Percentiles rank a stretch among this genome's conserved stretches.
These are phyloP conservation scores for Paragyromitra xinjiangensis DNA, from an alignment of 495 filamentous ascomycete genomes.

Conservation along the genomic window DNA sequence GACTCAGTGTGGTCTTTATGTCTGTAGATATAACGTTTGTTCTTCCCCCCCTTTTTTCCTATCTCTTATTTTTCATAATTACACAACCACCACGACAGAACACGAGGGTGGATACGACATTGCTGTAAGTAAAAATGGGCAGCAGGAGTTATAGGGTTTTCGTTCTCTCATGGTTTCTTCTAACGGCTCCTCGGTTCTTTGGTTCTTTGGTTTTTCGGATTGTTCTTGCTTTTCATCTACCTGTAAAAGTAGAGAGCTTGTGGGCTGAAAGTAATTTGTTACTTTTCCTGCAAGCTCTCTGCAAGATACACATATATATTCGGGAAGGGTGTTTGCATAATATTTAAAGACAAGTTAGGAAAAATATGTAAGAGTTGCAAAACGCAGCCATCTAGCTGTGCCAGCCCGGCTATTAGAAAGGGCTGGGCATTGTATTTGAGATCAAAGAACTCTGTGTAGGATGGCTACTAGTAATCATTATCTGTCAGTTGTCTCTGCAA, in stretches of 20 bases:
- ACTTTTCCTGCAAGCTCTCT: neutral
- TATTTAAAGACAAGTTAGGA: constrained; percentile 24
- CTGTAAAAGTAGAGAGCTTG: constrained; percentile 1
- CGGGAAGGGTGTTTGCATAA: neutral
- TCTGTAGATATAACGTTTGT: constrained; percentile 26
- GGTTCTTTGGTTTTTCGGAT: constrained; percentile 1
- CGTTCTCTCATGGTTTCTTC: constrained; percentile 13
- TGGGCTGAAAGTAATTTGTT: neutral
- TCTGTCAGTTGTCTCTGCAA: too few species aligned
- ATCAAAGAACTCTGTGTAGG: constrained; percentile 9
- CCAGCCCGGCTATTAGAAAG: constrained; percentile 32
- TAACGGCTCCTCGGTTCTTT: neutral
- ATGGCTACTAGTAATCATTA: constrained; percentile 3
- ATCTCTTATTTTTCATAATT: constrained; percentile 7
- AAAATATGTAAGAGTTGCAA: constrained; percentile 26
- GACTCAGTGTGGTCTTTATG: constrained; percentile 12
- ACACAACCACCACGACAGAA: constrained; percentile 17
- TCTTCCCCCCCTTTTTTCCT: constrained; percentile 8
- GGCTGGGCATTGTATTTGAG: constrained; percentile 14
- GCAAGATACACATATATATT: neutral
- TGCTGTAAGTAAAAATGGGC: constrained; percentile 47
- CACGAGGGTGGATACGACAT: constrained; percentile 18
- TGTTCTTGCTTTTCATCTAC: constrained; percentile 5
- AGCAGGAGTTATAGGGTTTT: constrained; percentile 28
- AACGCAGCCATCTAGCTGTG: constrained; percentile 15